Evolutionary conservation across 1,284 basidiomycete genomes (phyloP).

Genomic region (Chiua sp.): DNA sequence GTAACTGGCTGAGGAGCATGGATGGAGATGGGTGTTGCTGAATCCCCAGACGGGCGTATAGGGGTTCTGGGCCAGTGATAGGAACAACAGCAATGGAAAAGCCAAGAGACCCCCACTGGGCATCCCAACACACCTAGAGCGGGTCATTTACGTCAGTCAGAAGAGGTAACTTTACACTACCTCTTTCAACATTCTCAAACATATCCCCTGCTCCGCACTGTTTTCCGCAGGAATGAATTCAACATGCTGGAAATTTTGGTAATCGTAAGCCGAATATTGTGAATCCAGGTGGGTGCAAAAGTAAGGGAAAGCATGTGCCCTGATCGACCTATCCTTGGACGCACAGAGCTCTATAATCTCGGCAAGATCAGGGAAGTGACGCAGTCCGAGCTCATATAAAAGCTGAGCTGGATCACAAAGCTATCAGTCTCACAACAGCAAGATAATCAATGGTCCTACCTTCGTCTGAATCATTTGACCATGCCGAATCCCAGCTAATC

Average conservation of each 20-base stretch:
- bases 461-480: no score
- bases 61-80: conserved; percentile 28
- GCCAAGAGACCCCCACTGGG: conserved; percentile 73
- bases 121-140: conserved; percentile 70
- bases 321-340: no score
- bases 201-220: conserved; percentile 33
- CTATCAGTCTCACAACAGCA: no score
- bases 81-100: conserved; percentile 61
- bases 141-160: no score
- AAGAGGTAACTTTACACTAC: conserved; percentile 39
- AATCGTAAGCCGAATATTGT: conserved; percentile 68
- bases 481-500: no score
- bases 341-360: no score
- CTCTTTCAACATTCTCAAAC: conserved; percentile 67
- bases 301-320: neutral
- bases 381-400: no score
- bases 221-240: conserved; percentile 81
- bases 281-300: conserved; percentile 56
- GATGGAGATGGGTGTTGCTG: conserved; percentile 71
- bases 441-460: no score
- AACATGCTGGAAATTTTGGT: conserved; percentile 54
- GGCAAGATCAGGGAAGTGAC: no score
- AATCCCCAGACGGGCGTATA: conserved; percentile 72
- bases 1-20: conserved; percentile 64
- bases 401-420: no score